phyloP scores from a whole-genome alignment of 139 green algal genomes.

The Coelastrella sp. region DNA sequence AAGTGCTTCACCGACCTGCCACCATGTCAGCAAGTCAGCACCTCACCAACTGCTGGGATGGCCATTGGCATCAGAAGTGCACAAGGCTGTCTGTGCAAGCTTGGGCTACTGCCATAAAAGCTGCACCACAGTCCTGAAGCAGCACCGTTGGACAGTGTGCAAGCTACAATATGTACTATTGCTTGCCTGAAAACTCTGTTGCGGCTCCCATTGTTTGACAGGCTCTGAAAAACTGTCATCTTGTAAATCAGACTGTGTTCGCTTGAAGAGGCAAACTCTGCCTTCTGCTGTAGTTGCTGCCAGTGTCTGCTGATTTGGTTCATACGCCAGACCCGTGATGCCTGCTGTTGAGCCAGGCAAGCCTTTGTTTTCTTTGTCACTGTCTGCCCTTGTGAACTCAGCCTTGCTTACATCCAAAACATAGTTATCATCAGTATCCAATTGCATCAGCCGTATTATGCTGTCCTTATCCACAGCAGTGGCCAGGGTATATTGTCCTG shows the following conservation, averaged over 20 bases:
- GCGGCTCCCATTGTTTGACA: conserved; percentile 14
- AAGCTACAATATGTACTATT: background rate
- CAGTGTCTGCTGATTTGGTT: conserved; percentile 54
- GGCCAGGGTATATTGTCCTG: conserved; percentile 66
- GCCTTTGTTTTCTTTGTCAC: background rate
- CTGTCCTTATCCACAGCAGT: conserved; percentile 58
- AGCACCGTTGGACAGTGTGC: background rate
- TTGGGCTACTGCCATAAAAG: too few species aligned
- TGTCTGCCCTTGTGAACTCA: conserved; percentile 11
- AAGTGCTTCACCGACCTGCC: conserved; percentile 47
- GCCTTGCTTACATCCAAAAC: conserved; percentile 48
- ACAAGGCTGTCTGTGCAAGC: background rate
- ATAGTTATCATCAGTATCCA: conserved; percentile 80
- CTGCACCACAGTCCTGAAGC: background rate
- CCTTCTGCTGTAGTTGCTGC: conserved; percentile 56
- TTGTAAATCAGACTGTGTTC: conserved; percentile 40
- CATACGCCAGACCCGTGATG: conserved; percentile 54
- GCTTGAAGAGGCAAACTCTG: conserved; percentile 58
- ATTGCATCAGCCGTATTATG: conserved; percentile 71
- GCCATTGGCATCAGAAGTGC: background rate
- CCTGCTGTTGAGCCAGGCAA: background rate
- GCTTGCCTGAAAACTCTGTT: conserved; percentile 32
- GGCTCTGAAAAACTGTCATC: conserved; percentile 8
- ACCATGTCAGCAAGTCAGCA: background rate
- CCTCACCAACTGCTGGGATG: background rate